Base-by-base conservation (phyloP, 495 filamentous ascomycete genomes). In the Neurospora tetrasperma region DNA sequence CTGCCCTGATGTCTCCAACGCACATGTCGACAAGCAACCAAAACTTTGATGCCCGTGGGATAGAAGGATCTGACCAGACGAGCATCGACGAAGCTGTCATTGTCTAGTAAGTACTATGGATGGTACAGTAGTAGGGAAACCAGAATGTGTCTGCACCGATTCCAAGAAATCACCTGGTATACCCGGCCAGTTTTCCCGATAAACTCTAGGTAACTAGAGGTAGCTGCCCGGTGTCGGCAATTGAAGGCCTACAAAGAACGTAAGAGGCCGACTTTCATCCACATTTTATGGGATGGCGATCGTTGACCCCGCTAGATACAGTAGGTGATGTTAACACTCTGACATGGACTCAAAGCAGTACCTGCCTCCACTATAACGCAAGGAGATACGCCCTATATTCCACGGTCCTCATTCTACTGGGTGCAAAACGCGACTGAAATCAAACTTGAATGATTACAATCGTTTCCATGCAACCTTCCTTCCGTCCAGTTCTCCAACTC, bases 251-350 rank as follows among this genome's bases (percentile, higher is more conserved):
- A 70, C 43, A 46, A 27, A 20, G 20, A 46, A 70, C 35, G 7
- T 18, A 2, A 70, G 71, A 71, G 23, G 42, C 70, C n/a, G 42
- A 20, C 6, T 39, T 48, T 68, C 70, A 16, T 66, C 46, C 77
- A 78, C 77, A 79, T 71, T 74, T 62, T 20, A 31, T 44, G 70
- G 72, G 74, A 76, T 78, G 78, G 78, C 74, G 73, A 75, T 76
- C 44, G 75, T 80, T 78, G 75, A 76, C 74, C 71, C 70, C 72
- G 73, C 73, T 18, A 41, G 39, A 5, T 39, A 39, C 35, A 1
- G 5, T 8, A 39, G 40, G 40, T 41, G 54, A 35, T 66, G 23
- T 31, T 66, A 27, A 62, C 23, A 62, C 23, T 31, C 27, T 31
- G 27, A 31, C 27, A 31, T 31, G 27, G 2, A 31, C 27, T 9